phyloP scores from a whole-genome alignment of 1,284 basidiomycete genomes.

The Calocybe gambosa region DNA sequence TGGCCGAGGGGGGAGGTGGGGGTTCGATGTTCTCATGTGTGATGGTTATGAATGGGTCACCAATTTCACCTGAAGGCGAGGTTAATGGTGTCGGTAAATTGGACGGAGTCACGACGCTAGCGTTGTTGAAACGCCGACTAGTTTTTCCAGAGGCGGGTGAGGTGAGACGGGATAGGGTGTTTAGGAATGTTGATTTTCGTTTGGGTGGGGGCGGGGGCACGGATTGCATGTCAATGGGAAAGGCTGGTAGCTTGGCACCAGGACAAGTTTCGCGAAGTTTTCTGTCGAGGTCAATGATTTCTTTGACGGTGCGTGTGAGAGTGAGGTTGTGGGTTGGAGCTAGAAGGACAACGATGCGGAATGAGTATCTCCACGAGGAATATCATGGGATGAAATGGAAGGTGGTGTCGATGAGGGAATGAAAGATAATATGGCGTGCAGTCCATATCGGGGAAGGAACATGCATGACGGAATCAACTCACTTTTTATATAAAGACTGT shows the following conservation, averaged over 20 bases:
- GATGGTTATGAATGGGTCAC: slow-evolving; percentile 55
- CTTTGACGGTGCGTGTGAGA: slow-evolving; percentile 67
- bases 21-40: slow-evolving; percentile 27
- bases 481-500: slow-evolving; percentile 69
- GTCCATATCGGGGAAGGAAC: slow-evolving; percentile 10
- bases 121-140: slow-evolving; percentile 29
- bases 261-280: slow-evolving; percentile 63
- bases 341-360: slow-evolving; percentile 26
- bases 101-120: slow-evolving; percentile 23
- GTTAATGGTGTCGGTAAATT: slow-evolving; percentile 38
- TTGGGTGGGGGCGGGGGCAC: slow-evolving; percentile 51
- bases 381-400: slow-evolving; percentile 5
- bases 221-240: slow-evolving; percentile 52
- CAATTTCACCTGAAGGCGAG: slow-evolving; percentile 50
- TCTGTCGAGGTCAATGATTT: slow-evolving; percentile 70
- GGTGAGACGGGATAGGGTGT: slow-evolving; percentile 73
- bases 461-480: slow-evolving; percentile 25
- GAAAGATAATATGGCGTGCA: slow-evolving; percentile 2
- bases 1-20: slow-evolving; percentile 32
- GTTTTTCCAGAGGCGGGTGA: slow-evolving; percentile 52
- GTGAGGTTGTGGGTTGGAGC: slow-evolving; percentile 87
- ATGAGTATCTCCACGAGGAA: slow-evolving; percentile 20
- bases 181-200: slow-evolving; percentile 75
- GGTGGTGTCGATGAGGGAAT: slow-evolving; percentile 1
- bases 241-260: slow-evolving; percentile 45